Evolutionary conservation across 257 asterid genomes (phyloP), one percentile per base, ranked within the genome.

Genomic region (Ajuga chamaepitys): DNA sequence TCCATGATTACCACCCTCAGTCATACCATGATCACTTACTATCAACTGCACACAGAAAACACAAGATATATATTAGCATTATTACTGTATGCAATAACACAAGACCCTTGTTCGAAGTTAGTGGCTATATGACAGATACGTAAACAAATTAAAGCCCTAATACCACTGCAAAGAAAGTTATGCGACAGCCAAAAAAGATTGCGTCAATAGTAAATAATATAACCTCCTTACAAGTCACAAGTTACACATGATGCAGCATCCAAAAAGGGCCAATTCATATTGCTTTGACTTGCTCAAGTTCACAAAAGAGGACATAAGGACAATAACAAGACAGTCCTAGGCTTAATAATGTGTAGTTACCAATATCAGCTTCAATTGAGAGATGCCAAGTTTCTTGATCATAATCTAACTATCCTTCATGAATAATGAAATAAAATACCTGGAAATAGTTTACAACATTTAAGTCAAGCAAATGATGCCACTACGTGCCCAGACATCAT

Each of bases 11-110:
- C 98, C 98, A 41, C 74, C 79, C 63, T 81, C 90, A 7, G 95
- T 88, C 98, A 91, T 91, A 75, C 98, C 98, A 80, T 91, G 98
- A 78, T 91, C 98, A 65, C 98, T 91, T 50, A 80, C 88, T 52
- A 91, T 77, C 82, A 91, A 25, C 98, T 91, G 89, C 73, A 62
- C 64, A 68, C 47, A 66, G 56, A 74, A 50, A 62, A 24, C 70
- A 59, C 25, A 61, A 59, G 40, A 70, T 55, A 40, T 61, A 45
- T 57, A 21, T 52, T 32, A 61, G 63, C 66, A 72, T 22, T 34
- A 34, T 64, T 13, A 70, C 42, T 61, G 59, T 53, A 18, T 47
- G 60, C 30, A 38, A 38, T 62, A 37, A 52, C 13, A 71, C 16
- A 52, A 17, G 52, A 70, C 21, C 17, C 54, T 34, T 25, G 46